A percentile compares a stretch with the other conserved stretches of the same genome.
Evolutionary conservation across 2,329 filamentous ascomycete genomes (phyloP).

Genomic region (Fusarium liriodendri): DNA sequence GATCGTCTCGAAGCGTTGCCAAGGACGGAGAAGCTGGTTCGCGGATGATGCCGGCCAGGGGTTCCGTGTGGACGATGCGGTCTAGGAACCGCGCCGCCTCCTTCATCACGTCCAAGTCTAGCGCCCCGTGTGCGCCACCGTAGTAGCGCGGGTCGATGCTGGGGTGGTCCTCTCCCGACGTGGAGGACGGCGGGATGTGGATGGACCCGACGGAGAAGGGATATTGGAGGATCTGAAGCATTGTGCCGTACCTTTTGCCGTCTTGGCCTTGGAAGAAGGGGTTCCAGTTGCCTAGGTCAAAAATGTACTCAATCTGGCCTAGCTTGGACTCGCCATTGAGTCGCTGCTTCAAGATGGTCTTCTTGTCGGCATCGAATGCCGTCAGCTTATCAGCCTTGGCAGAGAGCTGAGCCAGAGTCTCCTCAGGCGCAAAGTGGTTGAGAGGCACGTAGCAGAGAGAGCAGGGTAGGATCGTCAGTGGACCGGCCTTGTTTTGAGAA

Average conservation of each 20-base stretch:
- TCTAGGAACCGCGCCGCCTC: slow-evolving; percentile 53
- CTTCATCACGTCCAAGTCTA: slow-evolving; percentile 58
- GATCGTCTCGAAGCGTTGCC: slow-evolving; percentile 24
- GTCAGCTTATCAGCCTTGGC: slow-evolving; percentile 35
- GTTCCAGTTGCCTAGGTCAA: slow-evolving; percentile 61
- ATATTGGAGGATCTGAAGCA: slow-evolving; percentile 63
- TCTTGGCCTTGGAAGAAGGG: slow-evolving; percentile 48
- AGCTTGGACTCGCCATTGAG: slow-evolving; percentile 47
- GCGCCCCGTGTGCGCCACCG: slow-evolving; percentile 49
- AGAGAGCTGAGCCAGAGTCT: slow-evolving; percentile 36
- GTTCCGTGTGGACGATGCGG: slow-evolving; percentile 51
- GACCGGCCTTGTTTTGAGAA: slow-evolving; percentile 45
- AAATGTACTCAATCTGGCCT: slow-evolving; percentile 62
- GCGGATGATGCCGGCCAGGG: slow-evolving; percentile 53
- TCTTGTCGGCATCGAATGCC: slow-evolving; percentile 38
- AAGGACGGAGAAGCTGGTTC: slow-evolving; percentile 39
- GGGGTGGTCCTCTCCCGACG: slow-evolving; percentile 43
- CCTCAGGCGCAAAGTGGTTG: slow-evolving; percentile 45
- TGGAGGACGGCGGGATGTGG: slow-evolving; percentile 51
- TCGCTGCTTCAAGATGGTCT: slow-evolving; percentile 46
- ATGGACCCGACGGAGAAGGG: slow-evolving; percentile 61
- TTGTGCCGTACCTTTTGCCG: slow-evolving; percentile 59
- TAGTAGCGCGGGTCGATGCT: slow-evolving; percentile 58
- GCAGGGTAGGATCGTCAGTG: slow-evolving; percentile 53
- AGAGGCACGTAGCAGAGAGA: slow-evolving; percentile 57